Evolutionary conservation across 305 asterid species (phyloP), one percentile per base, ranked within the genome.

Genomic region (Rubia balearica): DNA sequence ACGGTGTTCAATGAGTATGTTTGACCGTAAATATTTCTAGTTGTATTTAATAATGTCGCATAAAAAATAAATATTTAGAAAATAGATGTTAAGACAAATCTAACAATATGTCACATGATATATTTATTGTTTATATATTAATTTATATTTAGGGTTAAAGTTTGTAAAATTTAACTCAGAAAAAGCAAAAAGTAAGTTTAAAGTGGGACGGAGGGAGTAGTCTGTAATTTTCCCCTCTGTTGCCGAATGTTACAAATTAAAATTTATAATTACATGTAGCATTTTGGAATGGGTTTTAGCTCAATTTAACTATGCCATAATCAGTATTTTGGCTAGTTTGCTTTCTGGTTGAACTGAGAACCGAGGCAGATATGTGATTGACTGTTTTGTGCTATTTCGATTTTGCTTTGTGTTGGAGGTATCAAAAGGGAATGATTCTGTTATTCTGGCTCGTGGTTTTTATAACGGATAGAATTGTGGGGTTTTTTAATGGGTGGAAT

Each of bases 401-500:
- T 42, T 68, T 10, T 73, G 30, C 38, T 22, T 46, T n/a, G 57
- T 69, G 27, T 57, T 13, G 42, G 41, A 45, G 21, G 70, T 6
- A 65, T 14, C 69, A 53, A 68, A 67, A 27, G 3, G 1, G 21
- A 61, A 8, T n/a, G 22, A 16, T 59, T 59, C 16, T 42, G 36
- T 64, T 59, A 56, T 53, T 69, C 17, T 33, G 21, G 14, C 30
- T 0, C 30, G 2, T 27, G 30, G 30, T 27, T 27, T 27, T 27
- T 27, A 0, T 27, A 27, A 27, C 30, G 33, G 24, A 21, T 22
- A 27, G 30, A 27, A 27, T 27, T 27, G 30, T 27, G 30, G 67
- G 42, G 16, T 14, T 42, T 19, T 13, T 7, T 59, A 22, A 49
- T 43, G 46, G 21, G 56, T 74, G 21, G 75, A 60, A 79, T 67